phyloP scores from a whole-genome alignment of 2,329 filamentous ascomycete genomes.

The Sarocladiaceae sp. region DNA sequence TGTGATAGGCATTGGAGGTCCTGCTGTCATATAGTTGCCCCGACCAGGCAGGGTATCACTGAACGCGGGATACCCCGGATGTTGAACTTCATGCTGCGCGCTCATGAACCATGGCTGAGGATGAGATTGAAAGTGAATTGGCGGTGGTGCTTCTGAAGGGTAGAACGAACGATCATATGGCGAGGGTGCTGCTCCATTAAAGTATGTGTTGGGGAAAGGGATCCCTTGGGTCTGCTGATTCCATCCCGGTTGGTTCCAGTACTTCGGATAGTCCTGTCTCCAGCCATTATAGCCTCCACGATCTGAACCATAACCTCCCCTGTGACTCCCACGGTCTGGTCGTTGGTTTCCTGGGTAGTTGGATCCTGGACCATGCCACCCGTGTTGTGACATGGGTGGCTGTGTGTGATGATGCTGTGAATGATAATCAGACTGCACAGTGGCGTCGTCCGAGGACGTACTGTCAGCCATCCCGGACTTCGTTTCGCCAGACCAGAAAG shows the following conservation, averaged over 20 bases:
- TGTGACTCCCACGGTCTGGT: not conserved
- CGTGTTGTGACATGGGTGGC: not conserved
- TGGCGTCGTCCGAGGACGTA: conserved; percentile 1
- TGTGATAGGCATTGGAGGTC: not conserved
- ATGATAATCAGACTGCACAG: conserved; percentile 1
- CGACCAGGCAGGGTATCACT: not conserved
- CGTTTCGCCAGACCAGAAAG: conserved; percentile 1
- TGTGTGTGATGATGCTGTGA: not conserved
- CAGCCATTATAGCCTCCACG: not conserved
- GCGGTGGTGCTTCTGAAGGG: not conserved
- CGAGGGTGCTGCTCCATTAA: too few relatives aligned
- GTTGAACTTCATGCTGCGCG: not conserved
- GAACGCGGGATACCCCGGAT: not conserved
- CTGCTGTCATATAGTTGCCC: not conserved
- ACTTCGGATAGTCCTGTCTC: not conserved
- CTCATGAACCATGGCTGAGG: not conserved
- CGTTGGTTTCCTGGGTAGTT: not conserved
- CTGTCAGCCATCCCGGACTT: conserved; percentile 6
- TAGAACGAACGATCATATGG: not conserved
- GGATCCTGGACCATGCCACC: not conserved
- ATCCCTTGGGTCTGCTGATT: not conserved
- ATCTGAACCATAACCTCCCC: too few relatives aligned
- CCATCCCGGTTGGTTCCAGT: not conserved
- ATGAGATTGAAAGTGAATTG: not conserved
- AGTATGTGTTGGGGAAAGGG: too few relatives aligned